A percentile compares a stretch with the other conserved stretches of the same genome.
phyloP scores from a whole-genome alignment of 2,329 filamentous ascomycete genomes.

The Dactylonectria macrodidyma region DNA sequence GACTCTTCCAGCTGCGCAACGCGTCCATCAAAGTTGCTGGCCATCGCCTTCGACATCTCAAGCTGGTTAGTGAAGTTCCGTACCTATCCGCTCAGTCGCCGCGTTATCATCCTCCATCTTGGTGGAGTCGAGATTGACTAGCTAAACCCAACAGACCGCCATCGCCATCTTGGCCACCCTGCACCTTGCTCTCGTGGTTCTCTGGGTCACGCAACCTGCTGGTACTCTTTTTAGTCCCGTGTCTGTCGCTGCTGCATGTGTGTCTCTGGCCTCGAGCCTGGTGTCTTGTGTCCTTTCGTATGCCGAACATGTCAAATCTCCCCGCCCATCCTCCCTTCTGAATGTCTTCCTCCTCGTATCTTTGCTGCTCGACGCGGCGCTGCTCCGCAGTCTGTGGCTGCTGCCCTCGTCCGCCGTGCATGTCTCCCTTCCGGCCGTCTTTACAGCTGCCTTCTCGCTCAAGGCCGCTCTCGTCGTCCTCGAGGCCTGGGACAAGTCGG shows the following conservation, averaged over 20 bases:
- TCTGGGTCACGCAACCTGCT: conserved; percentile 48
- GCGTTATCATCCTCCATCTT: not conserved
- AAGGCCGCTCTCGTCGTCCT: conserved; percentile 55
- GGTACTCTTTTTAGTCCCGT: conserved; percentile 43
- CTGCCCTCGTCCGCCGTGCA: conserved; percentile 37
- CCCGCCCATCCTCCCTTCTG: conserved; percentile 52
- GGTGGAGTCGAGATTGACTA: conserved; percentile 14
- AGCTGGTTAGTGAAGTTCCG: conserved; percentile 43
- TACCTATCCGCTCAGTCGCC: not conserved
- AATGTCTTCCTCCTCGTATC: conserved; percentile 53
- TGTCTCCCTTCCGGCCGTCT: conserved; percentile 50
- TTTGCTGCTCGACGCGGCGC: conserved; percentile 52
- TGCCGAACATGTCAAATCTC: conserved; percentile 51
- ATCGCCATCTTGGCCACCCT: conserved; percentile 47
- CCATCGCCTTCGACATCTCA: conserved; percentile 43
- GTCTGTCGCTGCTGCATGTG: conserved; percentile 51
- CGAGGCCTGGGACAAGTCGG: conserved; percentile 57
- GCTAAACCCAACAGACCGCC: conserved; percentile 34
- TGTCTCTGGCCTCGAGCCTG: conserved; percentile 52
- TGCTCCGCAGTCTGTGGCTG: conserved; percentile 55
- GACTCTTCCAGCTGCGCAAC: conserved; percentile 47
- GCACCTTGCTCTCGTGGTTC: conserved; percentile 52
- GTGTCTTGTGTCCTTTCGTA: conserved; percentile 51
- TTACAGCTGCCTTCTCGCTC: conserved; percentile 52
- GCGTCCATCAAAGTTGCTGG: conserved; percentile 46